Evolutionary conservation across 1,284 basidiomycete genomes (phyloP).

Genomic region (Rhodotorula sp.): DNA sequence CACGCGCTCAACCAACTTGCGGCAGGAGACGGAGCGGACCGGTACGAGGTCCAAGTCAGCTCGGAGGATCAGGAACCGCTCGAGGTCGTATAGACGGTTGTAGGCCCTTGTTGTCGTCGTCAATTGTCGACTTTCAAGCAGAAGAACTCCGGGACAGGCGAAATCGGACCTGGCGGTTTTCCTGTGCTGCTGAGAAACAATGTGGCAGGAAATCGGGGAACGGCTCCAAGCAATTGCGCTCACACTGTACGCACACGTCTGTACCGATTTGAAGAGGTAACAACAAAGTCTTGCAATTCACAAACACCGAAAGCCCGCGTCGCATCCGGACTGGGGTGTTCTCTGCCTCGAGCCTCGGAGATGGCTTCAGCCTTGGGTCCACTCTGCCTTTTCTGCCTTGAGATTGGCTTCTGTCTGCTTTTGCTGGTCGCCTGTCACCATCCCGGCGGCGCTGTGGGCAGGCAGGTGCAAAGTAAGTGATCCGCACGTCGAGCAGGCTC

Average conservation of each 20-base stretch:
- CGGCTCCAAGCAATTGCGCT: no score
- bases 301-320: no score
- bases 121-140: no score
- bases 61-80: conserved; percentile 33
- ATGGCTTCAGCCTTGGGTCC: conserved; percentile 42
- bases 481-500: background rate
- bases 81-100: conserved; percentile 26
- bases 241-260: no score
- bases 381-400: conserved; percentile 48
- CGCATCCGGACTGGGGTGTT: no score
- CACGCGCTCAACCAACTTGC: conserved; percentile 22
- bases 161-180: no score
- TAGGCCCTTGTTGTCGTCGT: no score
- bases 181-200: no score
- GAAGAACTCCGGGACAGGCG: no score
- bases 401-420: conserved; percentile 50
- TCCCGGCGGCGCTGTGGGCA: conserved; percentile 45
- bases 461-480: background rate
- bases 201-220: no score
- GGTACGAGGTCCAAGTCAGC: conserved; percentile 33
- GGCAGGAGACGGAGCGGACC: background rate
- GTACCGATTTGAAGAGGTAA: no score
- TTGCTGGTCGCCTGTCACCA: conserved; percentile 47
- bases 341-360: no score
- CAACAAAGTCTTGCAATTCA: background rate